Conservation (phyloP, 2,329 filamentous ascomycete genomes). For the Talaromyces rugulosus region DNA sequence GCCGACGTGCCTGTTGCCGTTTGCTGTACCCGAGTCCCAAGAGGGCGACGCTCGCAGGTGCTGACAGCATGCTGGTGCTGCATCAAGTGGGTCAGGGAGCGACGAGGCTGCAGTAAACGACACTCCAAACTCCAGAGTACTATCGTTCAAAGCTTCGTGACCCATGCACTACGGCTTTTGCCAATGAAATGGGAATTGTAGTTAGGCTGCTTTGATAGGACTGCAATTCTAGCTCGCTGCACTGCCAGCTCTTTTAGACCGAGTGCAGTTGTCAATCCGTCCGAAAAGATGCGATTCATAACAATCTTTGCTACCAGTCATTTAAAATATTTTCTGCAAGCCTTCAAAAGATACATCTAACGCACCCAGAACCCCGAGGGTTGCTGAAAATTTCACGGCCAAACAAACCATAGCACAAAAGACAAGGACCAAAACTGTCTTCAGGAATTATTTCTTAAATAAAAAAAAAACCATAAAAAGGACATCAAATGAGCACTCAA, state of each 20-base stretch:
- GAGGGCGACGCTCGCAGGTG: neutral
- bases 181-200: neutral
- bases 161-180: neutral
- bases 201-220: neutral
- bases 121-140: neutral
- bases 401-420: neutral
- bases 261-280: neutral
- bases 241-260: neutral
- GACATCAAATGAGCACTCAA: neutral
- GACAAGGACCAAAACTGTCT: neutral
- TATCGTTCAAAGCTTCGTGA: neutral
- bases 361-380: neutral
- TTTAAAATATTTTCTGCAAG: neutral
- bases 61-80: neutral
- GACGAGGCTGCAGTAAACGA: neutral
- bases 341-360: neutral
- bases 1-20: neutral
- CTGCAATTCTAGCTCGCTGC: neutral
- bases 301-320: neutral
- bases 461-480: neutral
- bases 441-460: neutral
- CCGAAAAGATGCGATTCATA: neutral
- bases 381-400: neutral
- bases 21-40: neutral
- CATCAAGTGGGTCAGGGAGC: constrained; percentile 1